Conservation (phyloP, 2,329 filamentous ascomycete genomes). For the Ophiocordyceps unilateralis region DNA sequence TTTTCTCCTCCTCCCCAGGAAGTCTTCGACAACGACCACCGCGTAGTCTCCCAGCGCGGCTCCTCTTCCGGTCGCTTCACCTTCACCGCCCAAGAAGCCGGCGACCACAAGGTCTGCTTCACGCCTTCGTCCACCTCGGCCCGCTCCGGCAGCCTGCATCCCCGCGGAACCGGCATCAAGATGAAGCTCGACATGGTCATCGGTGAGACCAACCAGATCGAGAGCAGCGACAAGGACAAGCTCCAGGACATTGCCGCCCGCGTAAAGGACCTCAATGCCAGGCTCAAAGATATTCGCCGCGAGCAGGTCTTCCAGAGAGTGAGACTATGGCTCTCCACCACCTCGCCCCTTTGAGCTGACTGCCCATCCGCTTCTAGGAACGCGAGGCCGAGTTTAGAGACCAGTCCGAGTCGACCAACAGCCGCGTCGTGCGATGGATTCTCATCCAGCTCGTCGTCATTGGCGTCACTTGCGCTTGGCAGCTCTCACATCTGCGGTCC, state of each 20-base stretch:
- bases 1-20: constrained; percentile 32
- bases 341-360: neutral
- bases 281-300: constrained; percentile 72
- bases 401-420: constrained; percentile 86
- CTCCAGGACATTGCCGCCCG: constrained; percentile 77
- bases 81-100: constrained; percentile 86
- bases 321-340: constrained; percentile 12
- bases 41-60: constrained; percentile 77
- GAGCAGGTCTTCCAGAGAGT: constrained; percentile 96
- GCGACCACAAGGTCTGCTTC: constrained; percentile 93
- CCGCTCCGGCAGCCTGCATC: constrained; percentile 41
- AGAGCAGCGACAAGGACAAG: constrained; percentile 86
- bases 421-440: constrained; percentile 85
- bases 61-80: constrained; percentile 68
- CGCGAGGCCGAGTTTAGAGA: constrained; percentile 96
- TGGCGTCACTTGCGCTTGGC: constrained; percentile 84
- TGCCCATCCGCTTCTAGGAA: constrained; percentile 41
- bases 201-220: constrained; percentile 84
- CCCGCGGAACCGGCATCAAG: constrained; percentile 60
- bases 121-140: constrained; percentile 60
- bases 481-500: constrained; percentile 80
- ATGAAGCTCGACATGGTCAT: constrained; percentile 82
- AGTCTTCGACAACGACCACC: constrained; percentile 94
- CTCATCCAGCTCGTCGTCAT: constrained; percentile 76
- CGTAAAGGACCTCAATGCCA: constrained; percentile 73